Evolutionary conservation across 1,284 basidiomycete genomes (phyloP), one percentile per base, ranked within the genome.

Genomic region (Ganoderma lingzhi): DNA sequence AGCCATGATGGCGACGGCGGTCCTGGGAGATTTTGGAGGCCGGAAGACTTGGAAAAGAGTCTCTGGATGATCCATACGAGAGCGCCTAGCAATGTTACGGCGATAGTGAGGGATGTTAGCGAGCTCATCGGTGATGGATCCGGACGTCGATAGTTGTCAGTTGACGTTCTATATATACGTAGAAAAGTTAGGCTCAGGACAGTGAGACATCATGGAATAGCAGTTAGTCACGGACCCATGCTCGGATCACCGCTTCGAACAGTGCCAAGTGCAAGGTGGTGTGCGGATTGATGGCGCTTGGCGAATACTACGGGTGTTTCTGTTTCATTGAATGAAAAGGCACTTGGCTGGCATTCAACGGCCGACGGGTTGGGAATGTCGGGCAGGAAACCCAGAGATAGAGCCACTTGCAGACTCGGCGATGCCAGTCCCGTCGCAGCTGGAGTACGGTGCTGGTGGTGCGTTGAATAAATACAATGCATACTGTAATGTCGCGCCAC

Each of bases 351-450:
- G 32, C 15, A 56, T 32, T 56, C 23, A 23, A 23, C 53, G 53
- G 53, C 53, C 53, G 53, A 56, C 53, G 53, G 32, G 53, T 30
- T 56, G 53, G 17, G 53, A 56, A 23, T 35, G 12, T 56, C 53
- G 53, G 53, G 35, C 14, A 15, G 30, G 32, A 35, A 32, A 23
- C 23, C 14, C 14, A 30, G 42, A 19, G 42, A 44, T 44, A 23
- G 23, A 23, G 23, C 23, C 23, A 23, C 23, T 23, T 23, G 23
- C 23, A 23, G 23, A 23, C 23, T 23, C 23, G 23, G 23, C 23
- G 23, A 23, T 23, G 23, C 23, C 23, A 23, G 23, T 23, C 23
- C 23, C 23, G 23, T 23, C 23, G 23, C 23, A 23, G 23, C 23
- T 23, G 23, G 23, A 23, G 23, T 23, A 23, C 23, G 23, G 23